Evolutionary conservation across 352 stramenopile species (phyloP), one percentile per base, ranked within the genome.

Genomic region (Globisporangium orthogonon): DNA sequence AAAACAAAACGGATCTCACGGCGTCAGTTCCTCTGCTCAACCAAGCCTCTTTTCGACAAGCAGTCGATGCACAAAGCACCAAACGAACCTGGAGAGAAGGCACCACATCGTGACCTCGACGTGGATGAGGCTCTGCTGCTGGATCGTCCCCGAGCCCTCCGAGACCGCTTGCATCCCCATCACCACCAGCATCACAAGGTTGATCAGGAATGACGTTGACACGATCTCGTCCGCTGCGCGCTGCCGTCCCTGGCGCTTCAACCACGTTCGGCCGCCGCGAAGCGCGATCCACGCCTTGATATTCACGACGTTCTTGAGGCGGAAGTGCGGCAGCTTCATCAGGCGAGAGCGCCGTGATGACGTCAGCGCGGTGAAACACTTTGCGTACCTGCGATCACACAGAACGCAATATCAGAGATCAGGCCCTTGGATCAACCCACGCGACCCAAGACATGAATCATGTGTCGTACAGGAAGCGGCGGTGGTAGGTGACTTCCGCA

Each of bases 271-370:
- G 30, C 87, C 87, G 18, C 78, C 86, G 17, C 87, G 81, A 43
- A 96, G 72, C 7, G 86, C 89, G 56, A 96, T 89, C 87, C 87
- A 96, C 31, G 86, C 83, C 54, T 94, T 92, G 64, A 96, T 96
- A 62, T 94, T 96, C 30, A 92, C 76, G 2, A 94, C 84, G 58
- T 96, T 96, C 66, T 96, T 96, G 18, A 96, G 70, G 46, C 84
- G 83, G 54, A 96, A 96, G 56, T 96, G 83, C 4, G 87, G 87
- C 43, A 96, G 53, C 56, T 93, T 88, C 46, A 87, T 86, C 60
- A 89, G 70, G 44, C 85, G 71, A 17, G 87, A 91, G 37, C 86
- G 82, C 33, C 85, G 76, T 51, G 84, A 88, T 10, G 86, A 96
- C 13, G 87, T 96, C 51, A 96, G 67, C 23, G 85, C 85, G 23